phyloP scores from a whole-genome alignment of 352 stramenopile genomes.

The Phytophthora melonis region DNA sequence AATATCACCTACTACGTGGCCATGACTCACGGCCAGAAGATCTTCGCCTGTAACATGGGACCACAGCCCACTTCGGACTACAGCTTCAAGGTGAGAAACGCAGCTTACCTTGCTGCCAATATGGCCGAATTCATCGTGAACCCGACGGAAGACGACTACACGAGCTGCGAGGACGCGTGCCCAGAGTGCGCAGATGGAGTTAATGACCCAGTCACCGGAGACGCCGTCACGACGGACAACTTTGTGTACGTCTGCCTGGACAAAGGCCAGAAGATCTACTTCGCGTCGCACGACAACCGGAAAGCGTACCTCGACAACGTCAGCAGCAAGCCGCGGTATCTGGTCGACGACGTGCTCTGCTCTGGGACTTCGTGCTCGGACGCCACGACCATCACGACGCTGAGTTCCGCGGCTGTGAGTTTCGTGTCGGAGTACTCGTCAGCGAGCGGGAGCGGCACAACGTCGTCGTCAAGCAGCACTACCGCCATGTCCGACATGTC shows the following conservation, averaged over 20 bases:
- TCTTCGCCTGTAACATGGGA: conserved; percentile 76
- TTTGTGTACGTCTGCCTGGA: conserved; percentile 65
- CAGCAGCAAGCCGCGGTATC: conserved; percentile 48
- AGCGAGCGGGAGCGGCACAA: not conserved
- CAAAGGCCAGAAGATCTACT: conserved; percentile 83
- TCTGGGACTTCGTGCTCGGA: conserved; percentile 53
- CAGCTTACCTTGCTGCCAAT: conserved; percentile 65
- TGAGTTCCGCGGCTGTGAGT: conserved; percentile 46
- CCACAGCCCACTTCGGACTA: conserved; percentile 47
- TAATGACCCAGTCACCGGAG: conserved; percentile 62
- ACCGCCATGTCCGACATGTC: conserved; percentile 1
- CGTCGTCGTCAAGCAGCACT: not conserved
- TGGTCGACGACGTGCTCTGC: conserved; percentile 59
- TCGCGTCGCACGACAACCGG: conserved; percentile 59
- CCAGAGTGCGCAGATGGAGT: conserved; percentile 48
- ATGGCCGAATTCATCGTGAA: conserved; percentile 49
- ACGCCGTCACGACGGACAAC: conserved; percentile 50
- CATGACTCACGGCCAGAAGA: conserved; percentile 56
- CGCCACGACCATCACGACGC: conserved; percentile 52
- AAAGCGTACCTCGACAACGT: conserved; percentile 60
- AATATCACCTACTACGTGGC: conserved; percentile 58
- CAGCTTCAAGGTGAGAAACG: conserved; percentile 60
- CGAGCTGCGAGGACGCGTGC: conserved; percentile 40
- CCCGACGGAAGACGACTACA: conserved; percentile 41
- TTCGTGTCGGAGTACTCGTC: conserved; percentile 23